Percentiles rank a stretch among this genome's conserved stretches.
These are phyloP conservation scores for Verbascum thapsus DNA, from an alignment of 257 asterid species.

Conservation along the genomic window DNA sequence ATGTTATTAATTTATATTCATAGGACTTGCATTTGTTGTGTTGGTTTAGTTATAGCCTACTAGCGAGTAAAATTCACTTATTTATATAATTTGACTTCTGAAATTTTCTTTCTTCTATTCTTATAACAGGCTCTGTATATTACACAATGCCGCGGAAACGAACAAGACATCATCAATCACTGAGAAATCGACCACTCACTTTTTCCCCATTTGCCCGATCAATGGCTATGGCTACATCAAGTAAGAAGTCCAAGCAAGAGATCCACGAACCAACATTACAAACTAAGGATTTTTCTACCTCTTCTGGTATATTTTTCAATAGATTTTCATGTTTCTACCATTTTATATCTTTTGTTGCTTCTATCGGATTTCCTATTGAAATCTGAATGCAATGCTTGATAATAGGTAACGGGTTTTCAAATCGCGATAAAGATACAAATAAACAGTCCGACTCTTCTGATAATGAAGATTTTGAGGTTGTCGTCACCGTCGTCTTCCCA, in stretches of 20 bases:
- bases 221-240: slow-evolving; percentile 46
- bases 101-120: slow-evolving; percentile 7
- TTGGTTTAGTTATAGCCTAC: not conserved
- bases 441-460: slow-evolving; percentile 57
- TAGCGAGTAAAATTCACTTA: not conserved
- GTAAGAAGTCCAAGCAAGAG: slow-evolving; percentile 40
- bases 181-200: slow-evolving; percentile 44
- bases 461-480: slow-evolving; percentile 67
- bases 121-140: not conserved
- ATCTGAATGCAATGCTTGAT: slow-evolving; percentile 22
- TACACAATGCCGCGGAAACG: slow-evolving; percentile 63
- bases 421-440: slow-evolving; percentile 25
- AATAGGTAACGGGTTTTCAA: slow-evolving; percentile 42
- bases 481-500: slow-evolving; percentile 15
- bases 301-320: slow-evolving; percentile 44
- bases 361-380: not conserved
- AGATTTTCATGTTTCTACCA: slow-evolving; percentile 20
- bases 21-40: not conserved
- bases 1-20: not conserved
- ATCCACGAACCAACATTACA: slow-evolving; percentile 29
- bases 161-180: slow-evolving; percentile 30
- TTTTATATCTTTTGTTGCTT: slow-evolving; percentile 8
- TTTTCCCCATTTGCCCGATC: slow-evolving; percentile 77
- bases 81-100: not conserved
- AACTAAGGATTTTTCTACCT: slow-evolving; percentile 33